Percentiles rank a stretch among this genome's conserved stretches.
Evolutionary conservation across 2,329 filamentous ascomycete species (phyloP).

Genomic region (Calonectria montana): DNA sequence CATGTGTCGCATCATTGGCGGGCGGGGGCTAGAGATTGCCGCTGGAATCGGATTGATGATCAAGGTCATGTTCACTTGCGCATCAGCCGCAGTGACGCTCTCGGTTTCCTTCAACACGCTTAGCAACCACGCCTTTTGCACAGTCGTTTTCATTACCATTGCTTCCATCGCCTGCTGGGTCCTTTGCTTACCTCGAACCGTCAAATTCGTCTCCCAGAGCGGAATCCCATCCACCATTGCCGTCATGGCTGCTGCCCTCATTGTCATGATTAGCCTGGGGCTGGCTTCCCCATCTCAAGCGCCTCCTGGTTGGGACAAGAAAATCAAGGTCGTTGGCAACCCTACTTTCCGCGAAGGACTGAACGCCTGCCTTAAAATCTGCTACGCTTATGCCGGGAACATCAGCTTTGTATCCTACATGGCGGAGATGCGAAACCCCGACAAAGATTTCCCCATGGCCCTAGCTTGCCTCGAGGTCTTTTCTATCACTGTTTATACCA

Average conservation of each 20-base stretch:
- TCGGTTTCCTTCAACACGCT: constrained; percentile 76
- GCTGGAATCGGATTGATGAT: constrained; percentile 71
- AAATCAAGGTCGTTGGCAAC: constrained; percentile 37
- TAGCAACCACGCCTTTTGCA: constrained; percentile 69
- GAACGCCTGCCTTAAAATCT: constrained; percentile 43
- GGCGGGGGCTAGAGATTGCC: constrained; percentile 35
- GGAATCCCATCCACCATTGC: constrained; percentile 43
- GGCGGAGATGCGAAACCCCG: constrained; percentile 49
- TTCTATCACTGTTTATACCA: constrained; percentile 47
- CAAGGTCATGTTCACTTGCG: constrained; percentile 78
- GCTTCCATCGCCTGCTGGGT: constrained; percentile 69
- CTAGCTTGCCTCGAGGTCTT: constrained; percentile 47
- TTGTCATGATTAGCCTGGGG: constrained; percentile 46
- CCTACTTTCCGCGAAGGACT: constrained; percentile 41
- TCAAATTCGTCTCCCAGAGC: constrained; percentile 51
- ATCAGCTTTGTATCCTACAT: constrained; percentile 47
- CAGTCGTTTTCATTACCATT: constrained; percentile 72
- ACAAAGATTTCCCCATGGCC: constrained; percentile 46
- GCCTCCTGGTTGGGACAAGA: constrained; percentile 38
- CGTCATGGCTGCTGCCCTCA: constrained; percentile 42
- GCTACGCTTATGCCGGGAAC: constrained; percentile 45
- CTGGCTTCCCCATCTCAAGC: constrained; percentile 32
- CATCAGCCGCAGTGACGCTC: constrained; percentile 72
- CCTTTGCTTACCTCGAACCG: constrained; percentile 73
- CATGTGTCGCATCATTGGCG: constrained; percentile 67